Evolutionary conservation across 108 stramenopile species (phyloP), one percentile per base, ranked within the genome.

Genomic region (Skeletonema marinoi): DNA sequence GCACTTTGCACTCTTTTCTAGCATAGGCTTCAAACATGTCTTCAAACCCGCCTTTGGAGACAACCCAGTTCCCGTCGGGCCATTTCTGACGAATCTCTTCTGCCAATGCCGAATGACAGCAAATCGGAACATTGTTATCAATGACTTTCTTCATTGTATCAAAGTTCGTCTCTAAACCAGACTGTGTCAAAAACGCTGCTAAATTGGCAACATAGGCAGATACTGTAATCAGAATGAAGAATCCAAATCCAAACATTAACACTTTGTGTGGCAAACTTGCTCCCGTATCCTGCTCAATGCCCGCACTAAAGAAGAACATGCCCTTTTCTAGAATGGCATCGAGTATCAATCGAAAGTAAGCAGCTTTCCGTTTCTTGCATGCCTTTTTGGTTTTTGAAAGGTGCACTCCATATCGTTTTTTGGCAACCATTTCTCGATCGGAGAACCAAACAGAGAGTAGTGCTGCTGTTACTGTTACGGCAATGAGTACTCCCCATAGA

Each of bases 211-310:
- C 68, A 38, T 78, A 76, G 17, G 75, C 75, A 12, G 42, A 21
- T 32, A 71, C 71, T 8, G 65, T 59, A 30, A 75, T 75, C 38
- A 75, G 10, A 31, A 75, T 75, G 56, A 67, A 75, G 74, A 75
- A 75, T 6, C 66, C 56, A 50, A 66, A 75, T 11, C 74, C 74
- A 44, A 66, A 75, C 74, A 75, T 75, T 14, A 75, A 42, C 10
- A 75, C 13, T 25, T 75, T 66, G 32, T 32, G 31, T n/a, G 74
- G 48, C 3, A 75, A 36, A 31, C 56, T 51, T 13, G 66, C 65
- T 12, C 74, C 35, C n/a, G 6, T 30, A 21, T 75, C 66, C 56
- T 75, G 74, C 36, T 67, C 74, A 31, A 75, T 65, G 4, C 65
- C 65, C 30, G 74, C 74, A 59, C 74, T 65, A 19, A 56, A 75